Evolutionary conservation across 257 asterid genomes (phyloP), one percentile per base, ranked within the genome.

Genomic region (Rehmannia glutinosa): DNA sequence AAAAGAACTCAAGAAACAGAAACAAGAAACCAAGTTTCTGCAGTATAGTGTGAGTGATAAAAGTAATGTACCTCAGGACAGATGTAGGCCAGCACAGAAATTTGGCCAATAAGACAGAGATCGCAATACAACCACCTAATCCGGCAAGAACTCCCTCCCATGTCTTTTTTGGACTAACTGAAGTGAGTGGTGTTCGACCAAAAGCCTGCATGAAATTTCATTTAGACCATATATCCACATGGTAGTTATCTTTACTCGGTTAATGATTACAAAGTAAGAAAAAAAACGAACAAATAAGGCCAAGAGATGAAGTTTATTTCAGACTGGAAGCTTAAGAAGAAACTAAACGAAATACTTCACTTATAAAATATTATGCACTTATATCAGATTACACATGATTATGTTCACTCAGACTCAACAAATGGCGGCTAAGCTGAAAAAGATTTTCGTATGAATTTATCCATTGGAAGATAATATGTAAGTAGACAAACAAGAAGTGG

Each of bases 121-220:
- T 86, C 10, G 85, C 84, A 72, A 91, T 77, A 72, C 98, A 94
- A 66, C 98, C 97, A 75, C 93, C 83, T 59, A 94, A 71, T 6
- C 99, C 99, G 25, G 85, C 86, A 65, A 84, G 64, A 73, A 91
- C 93, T 74, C 99, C 99, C 77, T 94, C 98, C 99, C 98, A 94
- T 21, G 99, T 94, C 86, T 94, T 94, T 77, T 94, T 94, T 38
- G 99, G 99, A 80, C 99, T 91, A 62, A 94, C 78, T 23, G 78
- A 50, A 16, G 94, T 91, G 46, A 94, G 95, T 3, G 95, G 99
- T 30, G 97, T 94, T 75, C 96, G 84, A 74, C 99, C 99, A 80
- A 91, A 91, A 16, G 88, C 91, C 99, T 94, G 82, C 76, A 78
- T 52, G 19, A 67, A 69, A 73, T 74, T 74, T 80, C 53, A 43